Conservation (phyloP, 192 early-diverging fungal genomes). For the Backusella sp. region DNA sequence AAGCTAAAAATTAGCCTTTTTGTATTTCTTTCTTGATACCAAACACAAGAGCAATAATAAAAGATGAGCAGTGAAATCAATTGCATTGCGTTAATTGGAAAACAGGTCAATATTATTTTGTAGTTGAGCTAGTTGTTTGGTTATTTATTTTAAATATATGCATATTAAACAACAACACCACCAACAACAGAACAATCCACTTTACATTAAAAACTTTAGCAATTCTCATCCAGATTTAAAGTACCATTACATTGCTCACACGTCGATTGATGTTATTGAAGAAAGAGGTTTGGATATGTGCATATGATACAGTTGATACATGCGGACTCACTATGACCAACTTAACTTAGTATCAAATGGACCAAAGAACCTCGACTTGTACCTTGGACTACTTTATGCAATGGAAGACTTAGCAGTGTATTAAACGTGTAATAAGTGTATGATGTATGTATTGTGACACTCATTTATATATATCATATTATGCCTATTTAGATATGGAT, state of each 20-base stretch:
- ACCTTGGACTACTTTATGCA: constrained; percentile 83
- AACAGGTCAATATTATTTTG: constrained; percentile 34
- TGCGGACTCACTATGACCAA: not conserved
- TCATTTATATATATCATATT: constrained; percentile 7
- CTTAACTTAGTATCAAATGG: constrained; percentile 45
- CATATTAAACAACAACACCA: not conserved
- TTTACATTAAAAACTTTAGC: constrained; percentile 82
- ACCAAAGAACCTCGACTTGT: constrained; percentile 74
- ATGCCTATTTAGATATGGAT: constrained; percentile 64
- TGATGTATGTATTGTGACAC: not conserved
- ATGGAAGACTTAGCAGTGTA: constrained; percentile 91
- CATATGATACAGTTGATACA: not conserved
- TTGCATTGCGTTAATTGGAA: constrained; percentile 59
- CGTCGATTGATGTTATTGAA: constrained; percentile 88
- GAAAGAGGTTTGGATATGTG: constrained; percentile 58
- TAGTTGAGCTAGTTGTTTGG: not conserved
- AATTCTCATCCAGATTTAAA: constrained; percentile 74
- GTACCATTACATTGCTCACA: constrained; percentile 91
- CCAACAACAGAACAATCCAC: constrained; percentile 72
- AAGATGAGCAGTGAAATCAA: constrained; percentile 50
- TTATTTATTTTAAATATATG: not conserved
- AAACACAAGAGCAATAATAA: not conserved
- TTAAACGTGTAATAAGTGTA: constrained; percentile 6
- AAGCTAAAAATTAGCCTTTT: not conserved
- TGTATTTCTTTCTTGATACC: not conserved